Percentiles rank a stretch among this genome's conserved stretches.
phyloP scores from a whole-genome alignment of 805 yeast genomes.

The Debaryomyces prosopidis region DNA sequence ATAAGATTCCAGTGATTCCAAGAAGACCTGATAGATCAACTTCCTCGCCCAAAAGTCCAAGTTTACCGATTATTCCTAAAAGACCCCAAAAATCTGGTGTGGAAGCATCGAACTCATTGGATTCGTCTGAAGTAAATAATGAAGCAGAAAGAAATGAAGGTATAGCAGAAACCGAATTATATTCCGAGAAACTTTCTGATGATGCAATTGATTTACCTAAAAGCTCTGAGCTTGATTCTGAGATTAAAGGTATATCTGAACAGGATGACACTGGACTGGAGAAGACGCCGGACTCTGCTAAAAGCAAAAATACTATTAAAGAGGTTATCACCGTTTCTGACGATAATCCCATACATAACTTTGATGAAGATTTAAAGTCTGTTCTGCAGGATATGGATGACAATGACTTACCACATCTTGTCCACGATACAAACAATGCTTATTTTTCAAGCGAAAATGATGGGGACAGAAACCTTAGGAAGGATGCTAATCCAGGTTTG shows the following conservation, averaged over 20 bases:
- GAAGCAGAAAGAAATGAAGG: not conserved
- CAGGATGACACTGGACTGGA: constrained; percentile 25
- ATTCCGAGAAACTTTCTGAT: not conserved
- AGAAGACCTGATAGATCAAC: constrained; percentile 11
- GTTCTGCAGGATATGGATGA: constrained; percentile 25
- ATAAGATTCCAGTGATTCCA: constrained; percentile 13
- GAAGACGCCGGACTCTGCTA: constrained; percentile 32
- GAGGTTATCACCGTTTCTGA: constrained; percentile 20
- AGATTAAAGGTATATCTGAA: constrained; percentile 1
- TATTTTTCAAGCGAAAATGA: too few species aligned
- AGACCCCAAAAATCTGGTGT: constrained; percentile 11
- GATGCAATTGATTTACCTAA: not conserved
- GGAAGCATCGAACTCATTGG: constrained; percentile 12
- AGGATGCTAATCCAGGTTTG: constrained; percentile 1
- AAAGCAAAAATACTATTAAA: constrained; percentile 28
- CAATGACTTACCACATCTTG: not conserved
- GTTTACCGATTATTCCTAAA: constrained; percentile 10
- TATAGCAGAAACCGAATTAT: not conserved
- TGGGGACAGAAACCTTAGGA: too few species aligned
- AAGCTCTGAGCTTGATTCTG: constrained; percentile 2
- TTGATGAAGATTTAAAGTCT: constrained; percentile 33
- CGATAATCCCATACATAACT: constrained; percentile 21
- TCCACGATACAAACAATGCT: too few species aligned
- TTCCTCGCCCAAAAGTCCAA: not conserved
- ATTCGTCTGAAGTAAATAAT: not conserved